A percentile compares a stretch with the other conserved stretches of the same genome.
phyloP scores from a whole-genome alignment of 2,329 filamentous ascomycete genomes.

The Aureobasidium uvarum region DNA sequence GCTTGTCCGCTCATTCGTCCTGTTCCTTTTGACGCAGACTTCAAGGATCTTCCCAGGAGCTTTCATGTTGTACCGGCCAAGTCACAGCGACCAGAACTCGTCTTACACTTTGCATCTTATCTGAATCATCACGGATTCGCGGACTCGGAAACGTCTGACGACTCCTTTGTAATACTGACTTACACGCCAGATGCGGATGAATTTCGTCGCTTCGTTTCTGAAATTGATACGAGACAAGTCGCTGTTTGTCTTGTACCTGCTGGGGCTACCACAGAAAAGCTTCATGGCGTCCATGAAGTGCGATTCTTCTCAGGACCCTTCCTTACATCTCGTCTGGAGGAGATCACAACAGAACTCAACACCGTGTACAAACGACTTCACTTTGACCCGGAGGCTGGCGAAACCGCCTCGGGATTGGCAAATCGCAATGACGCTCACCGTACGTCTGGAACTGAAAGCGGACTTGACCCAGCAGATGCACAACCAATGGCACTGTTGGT shows the following conservation, averaged over 20 bases:
- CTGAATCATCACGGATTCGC: constrained; percentile 29
- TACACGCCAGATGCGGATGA: constrained; percentile 32
- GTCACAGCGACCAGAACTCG: constrained; percentile 21
- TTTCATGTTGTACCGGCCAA: constrained; percentile 25
- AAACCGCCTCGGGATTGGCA: constrained; percentile 11
- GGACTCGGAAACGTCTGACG: constrained; percentile 22
- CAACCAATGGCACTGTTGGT: constrained; percentile 43
- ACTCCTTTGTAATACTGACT: constrained; percentile 34
- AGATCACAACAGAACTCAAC: constrained; percentile 29
- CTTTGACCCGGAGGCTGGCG: constrained; percentile 15
- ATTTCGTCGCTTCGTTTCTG: constrained; percentile 29
- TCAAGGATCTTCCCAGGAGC: constrained; percentile 9
- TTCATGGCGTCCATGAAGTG: constrained; percentile 31
- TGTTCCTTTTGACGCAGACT: not conserved
- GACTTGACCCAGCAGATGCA: not conserved
- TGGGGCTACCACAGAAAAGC: constrained; percentile 31
- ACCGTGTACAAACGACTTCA: constrained; percentile 17
- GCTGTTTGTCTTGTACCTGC: constrained; percentile 37
- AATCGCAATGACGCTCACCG: not conserved
- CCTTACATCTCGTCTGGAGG: constrained; percentile 30
- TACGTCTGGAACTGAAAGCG: not conserved
- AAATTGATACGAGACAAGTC: constrained; percentile 30
- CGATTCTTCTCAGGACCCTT: constrained; percentile 36
- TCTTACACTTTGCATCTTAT: constrained; percentile 30
- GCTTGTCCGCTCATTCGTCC: constrained; percentile 26